Evolutionary conservation across 2,329 filamentous ascomycete species (phyloP), one percentile per base, ranked within the genome.

Genomic region (Alternaria burnsii): DNA sequence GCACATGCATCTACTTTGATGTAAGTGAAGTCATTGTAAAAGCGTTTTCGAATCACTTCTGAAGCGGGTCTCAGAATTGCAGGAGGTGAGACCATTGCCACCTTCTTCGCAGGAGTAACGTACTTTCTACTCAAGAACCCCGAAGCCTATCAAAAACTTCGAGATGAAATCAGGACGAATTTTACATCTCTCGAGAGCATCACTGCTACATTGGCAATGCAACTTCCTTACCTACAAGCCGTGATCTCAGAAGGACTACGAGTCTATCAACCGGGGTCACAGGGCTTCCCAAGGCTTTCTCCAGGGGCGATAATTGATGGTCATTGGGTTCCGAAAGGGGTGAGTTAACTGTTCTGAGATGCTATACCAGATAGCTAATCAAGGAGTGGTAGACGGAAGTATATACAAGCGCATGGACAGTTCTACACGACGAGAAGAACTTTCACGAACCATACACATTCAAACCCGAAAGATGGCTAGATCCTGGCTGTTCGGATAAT

Each of bases 1-100:
- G 50, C 50, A 11, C 50, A 52, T 26, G 50, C 50, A 8, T 52
- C 50, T 12, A 52, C 50, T 10, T 30, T 52, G 36, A 18, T 41
- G 50, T 52, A 41, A 10, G 50, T 52, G 11, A 28, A 40, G 3
- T 8, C 32, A 1, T 36, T 36, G 6, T 36, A 36, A 36, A 0
- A 36, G 32, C 32, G 5, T 1, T 1, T 36, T 36, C 32, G 14
- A 20, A 30, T 16, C 22, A 9, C 24, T 36, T 0, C 0, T 16
- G 32, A 16, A n/a, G 14, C 32, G 3, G 5, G 8, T 36, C 14
- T 16, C 0, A 52, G 36, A 20, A 42, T 52, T 30, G 50, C 50
- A 3, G 50, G 50, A 12, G 50, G 34, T 0, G 50, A 52, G 2
- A 52, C 50, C 11, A 14, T 28, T 4, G 50, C 50, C 0, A 52